These are phyloP conservation scores for Drechslerella dactyloides DNA, from an alignment of 2,329 filamentous ascomycete species.

Conservation along the genomic window DNA sequence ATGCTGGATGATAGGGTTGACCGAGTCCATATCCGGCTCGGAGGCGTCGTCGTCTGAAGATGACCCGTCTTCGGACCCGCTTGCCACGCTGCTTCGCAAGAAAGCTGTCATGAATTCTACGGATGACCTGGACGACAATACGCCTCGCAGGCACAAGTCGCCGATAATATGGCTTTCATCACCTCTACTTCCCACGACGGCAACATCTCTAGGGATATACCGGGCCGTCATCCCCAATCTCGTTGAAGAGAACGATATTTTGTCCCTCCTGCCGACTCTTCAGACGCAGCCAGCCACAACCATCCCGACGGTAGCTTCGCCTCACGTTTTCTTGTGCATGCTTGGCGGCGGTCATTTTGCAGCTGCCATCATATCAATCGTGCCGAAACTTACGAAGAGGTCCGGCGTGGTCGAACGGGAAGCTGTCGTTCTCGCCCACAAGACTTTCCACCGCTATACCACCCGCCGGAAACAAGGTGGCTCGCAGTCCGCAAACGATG, in stretches of 20 bases:
- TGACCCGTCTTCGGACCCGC: slow-evolving; percentile 60
- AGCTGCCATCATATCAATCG: slow-evolving; percentile 89
- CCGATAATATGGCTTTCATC: slow-evolving; percentile 88
- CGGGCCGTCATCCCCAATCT: slow-evolving; percentile 75
- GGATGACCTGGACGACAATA: slow-evolving; percentile 60
- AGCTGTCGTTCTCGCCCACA: slow-evolving; percentile 88
- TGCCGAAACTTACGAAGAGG: slow-evolving; percentile 77
- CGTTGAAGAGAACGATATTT: slow-evolving; percentile 71
- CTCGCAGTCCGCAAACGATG: slow-evolving; percentile 90
- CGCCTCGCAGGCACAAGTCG: slow-evolving; percentile 67
- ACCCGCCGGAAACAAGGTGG: slow-evolving; percentile 96
- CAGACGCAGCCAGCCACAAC: slow-evolving; percentile 68
- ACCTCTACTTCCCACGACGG: slow-evolving; percentile 74
- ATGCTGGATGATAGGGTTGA: slow-evolving; percentile 68
- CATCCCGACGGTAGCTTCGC: slow-evolving; percentile 68
- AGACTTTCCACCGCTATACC: slow-evolving; percentile 97
- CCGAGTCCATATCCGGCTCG: slow-evolving; percentile 91
- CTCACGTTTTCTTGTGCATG: slow-evolving; percentile 97
- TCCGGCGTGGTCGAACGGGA: slow-evolving; percentile 76
- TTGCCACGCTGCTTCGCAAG: slow-evolving; percentile 59
- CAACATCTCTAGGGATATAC: slow-evolving; percentile 85
- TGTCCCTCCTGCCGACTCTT: slow-evolving; percentile 68
- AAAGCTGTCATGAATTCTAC: slow-evolving; percentile 72
- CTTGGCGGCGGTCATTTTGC: slow-evolving; percentile 97
- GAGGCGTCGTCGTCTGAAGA: slow-evolving; percentile 73